Evolutionary conservation across 176 grass and related monocot genomes (phyloP).

Genomic region (Avena eriantha): DNA sequence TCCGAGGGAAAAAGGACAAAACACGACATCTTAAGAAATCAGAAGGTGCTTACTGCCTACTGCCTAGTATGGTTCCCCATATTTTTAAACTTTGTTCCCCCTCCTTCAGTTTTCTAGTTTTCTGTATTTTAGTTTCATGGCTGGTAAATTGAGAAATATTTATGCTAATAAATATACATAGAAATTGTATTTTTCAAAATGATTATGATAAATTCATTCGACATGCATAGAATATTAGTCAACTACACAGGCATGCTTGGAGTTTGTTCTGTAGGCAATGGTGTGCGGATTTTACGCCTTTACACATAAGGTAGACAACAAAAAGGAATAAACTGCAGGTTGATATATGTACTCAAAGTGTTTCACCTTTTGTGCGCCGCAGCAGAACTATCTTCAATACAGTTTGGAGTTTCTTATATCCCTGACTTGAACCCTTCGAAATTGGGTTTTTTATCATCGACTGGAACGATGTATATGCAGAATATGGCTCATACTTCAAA

Average conservation of each 20-base stretch:
- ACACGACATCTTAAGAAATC: background rate
- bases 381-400: conserved; percentile 80
- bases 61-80: background rate
- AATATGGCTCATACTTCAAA: conserved; percentile 90
- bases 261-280: conserved; percentile 1
- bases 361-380: conserved; percentile 89
- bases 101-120: conserved; percentile 19
- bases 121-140: background rate
- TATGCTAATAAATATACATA: conserved; percentile 9
- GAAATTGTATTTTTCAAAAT: background rate
- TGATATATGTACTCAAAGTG: conserved; percentile 20
- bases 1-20: background rate
- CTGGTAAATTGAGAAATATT: background rate
- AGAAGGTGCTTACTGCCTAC: background rate
- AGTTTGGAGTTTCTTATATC: conserved; percentile 92
- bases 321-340: background rate
- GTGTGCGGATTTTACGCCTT: background rate
- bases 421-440: conserved; percentile 63
- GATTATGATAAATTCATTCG: background rate
- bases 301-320: background rate
- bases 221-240: background rate
- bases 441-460: conserved; percentile 64
- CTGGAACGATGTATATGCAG: conserved; percentile 55
- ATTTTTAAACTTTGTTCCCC: background rate
- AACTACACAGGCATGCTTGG: background rate